Evolutionary conservation across 139 green algal species (phyloP).

Genomic region (Coelastrella sp.): DNA sequence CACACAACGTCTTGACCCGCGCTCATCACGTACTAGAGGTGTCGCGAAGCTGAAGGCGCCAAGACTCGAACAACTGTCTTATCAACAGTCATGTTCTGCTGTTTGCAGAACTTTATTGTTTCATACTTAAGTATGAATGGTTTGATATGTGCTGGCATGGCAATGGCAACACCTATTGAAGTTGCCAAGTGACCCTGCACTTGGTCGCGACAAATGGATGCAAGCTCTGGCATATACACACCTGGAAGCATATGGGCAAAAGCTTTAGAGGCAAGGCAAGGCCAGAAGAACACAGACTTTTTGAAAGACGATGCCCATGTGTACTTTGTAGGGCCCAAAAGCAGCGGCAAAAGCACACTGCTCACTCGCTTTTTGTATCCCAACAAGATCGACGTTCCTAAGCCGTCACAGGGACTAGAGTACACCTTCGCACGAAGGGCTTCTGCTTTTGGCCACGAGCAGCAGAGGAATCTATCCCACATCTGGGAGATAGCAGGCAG

Average conservation of each 20-base stretch:
- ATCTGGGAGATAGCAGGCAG: constrained; percentile 80
- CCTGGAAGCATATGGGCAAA: constrained; percentile 67
- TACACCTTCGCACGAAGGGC: constrained; percentile 77
- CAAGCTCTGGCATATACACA: constrained; percentile 28
- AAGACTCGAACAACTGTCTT: too few species aligned
- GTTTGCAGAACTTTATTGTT: too few species aligned
- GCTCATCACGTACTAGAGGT: too few species aligned
- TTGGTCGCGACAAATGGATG: too few species aligned
- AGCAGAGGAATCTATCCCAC: constrained; percentile 77
- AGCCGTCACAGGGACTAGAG: constrained; percentile 75
- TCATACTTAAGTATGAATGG: too few species aligned
- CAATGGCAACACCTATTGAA: too few species aligned
- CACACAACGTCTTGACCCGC: too few species aligned
- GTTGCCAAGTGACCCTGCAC: too few species aligned
- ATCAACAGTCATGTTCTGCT: too few species aligned
- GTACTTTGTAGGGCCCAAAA: constrained; percentile 69
- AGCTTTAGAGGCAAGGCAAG: constrained; percentile 52
- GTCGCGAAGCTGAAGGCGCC: too few species aligned
- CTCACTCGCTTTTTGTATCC: constrained; percentile 78
- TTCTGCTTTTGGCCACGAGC: constrained; percentile 48
- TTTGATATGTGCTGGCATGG: too few species aligned
- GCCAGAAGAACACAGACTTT: constrained; percentile 49
- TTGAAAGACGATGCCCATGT: constrained; percentile 64
- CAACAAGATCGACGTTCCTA: constrained; percentile 60
- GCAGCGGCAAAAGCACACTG: constrained; percentile 76